A percentile compares a stretch with the other conserved stretches of the same genome.
Conservation (phyloP, 2,329 filamentous ascomycete genomes). For the Tolypocladium album region DNA sequence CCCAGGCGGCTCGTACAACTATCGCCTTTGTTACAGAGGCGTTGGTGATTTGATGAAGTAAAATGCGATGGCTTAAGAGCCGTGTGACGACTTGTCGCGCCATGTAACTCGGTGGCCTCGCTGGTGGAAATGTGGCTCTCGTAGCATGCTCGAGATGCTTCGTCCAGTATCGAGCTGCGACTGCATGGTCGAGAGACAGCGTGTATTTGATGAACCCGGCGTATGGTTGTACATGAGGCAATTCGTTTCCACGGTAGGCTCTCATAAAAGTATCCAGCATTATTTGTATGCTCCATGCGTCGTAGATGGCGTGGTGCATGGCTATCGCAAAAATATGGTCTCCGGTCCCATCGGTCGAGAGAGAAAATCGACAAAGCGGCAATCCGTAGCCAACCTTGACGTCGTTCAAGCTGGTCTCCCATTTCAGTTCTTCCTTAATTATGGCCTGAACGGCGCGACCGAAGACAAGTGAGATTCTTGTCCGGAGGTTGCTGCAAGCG, state of each 20-base stretch:
- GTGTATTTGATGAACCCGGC: background rate
- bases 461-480: background rate
- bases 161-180: background rate
- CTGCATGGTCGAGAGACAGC: background rate
- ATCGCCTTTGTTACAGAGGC: background rate
- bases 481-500: background rate
- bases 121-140: background rate
- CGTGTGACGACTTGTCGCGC: background rate
- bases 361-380: background rate
- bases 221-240: background rate
- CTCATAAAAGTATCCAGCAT: background rate
- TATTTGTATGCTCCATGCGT: background rate
- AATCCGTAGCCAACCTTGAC: background rate
- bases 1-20: background rate
- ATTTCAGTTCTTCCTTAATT: background rate
- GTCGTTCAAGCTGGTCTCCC: background rate
- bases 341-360: background rate
- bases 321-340: background rate
- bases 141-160: background rate
- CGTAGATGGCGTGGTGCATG: background rate
- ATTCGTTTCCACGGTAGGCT: background rate
- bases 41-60: background rate
- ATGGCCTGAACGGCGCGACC: background rate
- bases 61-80: background rate
- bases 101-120: background rate